Evolutionary conservation across 2,329 filamentous ascomycete species (phyloP).

Genomic region (Phyllosticta capitalensis): DNA sequence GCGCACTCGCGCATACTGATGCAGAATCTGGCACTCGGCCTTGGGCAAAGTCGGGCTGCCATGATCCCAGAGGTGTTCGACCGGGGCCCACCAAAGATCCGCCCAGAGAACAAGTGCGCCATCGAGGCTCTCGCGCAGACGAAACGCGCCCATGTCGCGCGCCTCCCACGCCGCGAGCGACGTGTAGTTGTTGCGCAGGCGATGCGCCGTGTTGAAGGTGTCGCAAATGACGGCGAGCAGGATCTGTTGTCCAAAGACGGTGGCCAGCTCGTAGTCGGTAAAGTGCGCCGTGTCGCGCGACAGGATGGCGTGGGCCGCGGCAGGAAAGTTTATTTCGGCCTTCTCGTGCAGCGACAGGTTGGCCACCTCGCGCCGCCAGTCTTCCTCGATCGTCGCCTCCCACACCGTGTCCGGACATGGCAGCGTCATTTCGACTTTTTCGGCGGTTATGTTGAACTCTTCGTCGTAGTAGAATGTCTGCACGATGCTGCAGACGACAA

Average conservation of each 20-base stretch:
- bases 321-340: constrained; percentile 7
- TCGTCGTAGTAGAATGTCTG: neutral
- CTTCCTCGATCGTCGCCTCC: constrained; percentile 2
- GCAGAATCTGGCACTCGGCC: constrained; percentile 4
- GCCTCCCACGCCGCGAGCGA: constrained; percentile 1
- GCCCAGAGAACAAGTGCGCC: constrained; percentile 2
- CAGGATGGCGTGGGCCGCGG: constrained; percentile 6
- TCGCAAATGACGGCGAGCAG: constrained; percentile 9
- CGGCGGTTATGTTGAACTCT: neutral
- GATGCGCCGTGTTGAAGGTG: constrained; percentile 2
- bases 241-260: constrained; percentile 6
- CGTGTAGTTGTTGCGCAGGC: neutral
- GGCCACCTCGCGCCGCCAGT: neutral
- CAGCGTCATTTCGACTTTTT: neutral
- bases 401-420: constrained; percentile 5
- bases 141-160: constrained; percentile 3
- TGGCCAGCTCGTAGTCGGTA: constrained; percentile 9
- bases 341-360: neutral
- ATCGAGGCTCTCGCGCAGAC: neutral
- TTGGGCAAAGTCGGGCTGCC: neutral
- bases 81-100: constrained; percentile 8
- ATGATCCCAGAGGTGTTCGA: constrained; percentile 2
- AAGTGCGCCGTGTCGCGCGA: constrained; percentile 5
- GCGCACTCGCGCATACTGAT: constrained; percentile 1
- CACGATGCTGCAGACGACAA: constrained; percentile 1